These are phyloP conservation scores for Coemansia sp. DNA, from an alignment of 192 early-diverging fungal species.

Conservation along the genomic window DNA sequence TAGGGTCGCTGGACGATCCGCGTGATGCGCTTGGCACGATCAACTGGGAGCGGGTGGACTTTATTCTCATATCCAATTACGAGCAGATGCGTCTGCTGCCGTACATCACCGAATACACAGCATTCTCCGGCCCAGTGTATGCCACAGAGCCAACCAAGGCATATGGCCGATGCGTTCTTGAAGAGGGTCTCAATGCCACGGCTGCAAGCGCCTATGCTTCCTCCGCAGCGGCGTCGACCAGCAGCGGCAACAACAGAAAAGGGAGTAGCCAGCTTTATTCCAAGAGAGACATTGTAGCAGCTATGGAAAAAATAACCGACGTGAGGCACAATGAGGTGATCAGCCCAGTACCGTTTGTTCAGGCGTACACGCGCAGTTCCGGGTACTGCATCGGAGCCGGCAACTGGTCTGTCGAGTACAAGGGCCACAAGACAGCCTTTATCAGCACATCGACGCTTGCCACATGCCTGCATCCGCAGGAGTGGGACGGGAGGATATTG, in stretches of 20 bases:
- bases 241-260: background rate
- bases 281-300: conserved; percentile 41
- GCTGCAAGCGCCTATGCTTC: background rate
- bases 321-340: conserved; percentile 54
- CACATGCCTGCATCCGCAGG: conserved; percentile 50
- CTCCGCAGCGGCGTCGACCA: background rate
- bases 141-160: conserved; percentile 81
- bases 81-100: conserved; percentile 77
- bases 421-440: conserved; percentile 51
- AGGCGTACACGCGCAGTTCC: conserved; percentile 67
- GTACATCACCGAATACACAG: conserved; percentile 80
- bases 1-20: conserved; percentile 16
- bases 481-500: conserved; percentile 46
- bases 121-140: conserved; percentile 74
- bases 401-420: conserved; percentile 74
- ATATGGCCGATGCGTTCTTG: conserved; percentile 63
- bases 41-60: conserved; percentile 70
- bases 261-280: conserved; percentile 29
- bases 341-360: conserved; percentile 52
- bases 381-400: conserved; percentile 73
- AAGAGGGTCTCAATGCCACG: conserved; percentile 23
- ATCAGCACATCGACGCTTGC: conserved; percentile 50
- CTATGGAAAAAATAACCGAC: conserved; percentile 53
- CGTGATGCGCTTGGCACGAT: conserved; percentile 53
- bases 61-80: conserved; percentile 74